These are phyloP conservation scores for Chlorella variabilis DNA, from an alignment of 163 green algal species.

Conservation along the genomic window DNA sequence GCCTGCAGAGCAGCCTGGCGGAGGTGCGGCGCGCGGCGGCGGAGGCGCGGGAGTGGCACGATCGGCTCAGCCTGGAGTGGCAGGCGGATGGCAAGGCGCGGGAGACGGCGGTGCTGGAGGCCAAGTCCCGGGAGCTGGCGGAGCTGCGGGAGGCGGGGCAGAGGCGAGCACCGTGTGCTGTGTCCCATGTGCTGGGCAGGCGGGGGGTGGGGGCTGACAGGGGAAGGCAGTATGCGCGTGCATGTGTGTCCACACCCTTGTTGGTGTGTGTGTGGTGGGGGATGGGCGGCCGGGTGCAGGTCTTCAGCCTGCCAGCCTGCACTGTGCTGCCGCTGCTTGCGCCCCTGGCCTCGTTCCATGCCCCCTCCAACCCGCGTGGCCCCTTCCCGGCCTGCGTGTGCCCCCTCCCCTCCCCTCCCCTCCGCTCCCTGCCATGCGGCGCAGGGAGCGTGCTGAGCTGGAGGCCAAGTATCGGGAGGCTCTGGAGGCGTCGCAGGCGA, in stretches of 20 bases:
- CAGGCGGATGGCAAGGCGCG: constrained; percentile 67
- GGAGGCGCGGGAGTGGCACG: constrained; percentile 56
- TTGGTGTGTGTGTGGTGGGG: neutral
- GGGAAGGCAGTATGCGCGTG: no score
- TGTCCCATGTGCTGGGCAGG: no score
- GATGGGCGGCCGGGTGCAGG: no score
- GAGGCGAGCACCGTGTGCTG: constrained; percentile 43
- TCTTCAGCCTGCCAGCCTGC: no score
- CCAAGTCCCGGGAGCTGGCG: constrained; percentile 60
- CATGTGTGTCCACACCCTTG: neutral
- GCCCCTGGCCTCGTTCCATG: no score
- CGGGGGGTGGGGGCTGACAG: no score
- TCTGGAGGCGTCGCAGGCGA: constrained; percentile 50
- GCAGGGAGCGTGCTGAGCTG: constrained; percentile 57
- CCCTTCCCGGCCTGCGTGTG: no score
- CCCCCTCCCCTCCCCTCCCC: no score
- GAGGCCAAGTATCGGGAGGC: constrained; percentile 55
- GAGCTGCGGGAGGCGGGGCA: constrained; percentile 59
- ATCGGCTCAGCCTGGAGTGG: constrained; percentile 66
- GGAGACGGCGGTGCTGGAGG: constrained; percentile 63
- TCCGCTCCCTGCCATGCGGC: no score
- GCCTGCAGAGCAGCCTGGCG: constrained; percentile 20
- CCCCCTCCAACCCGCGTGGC: no score
- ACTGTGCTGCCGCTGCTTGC: no score
- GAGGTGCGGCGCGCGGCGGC: constrained; percentile 42